Percentiles rank a stretch among this genome's conserved stretches.
phyloP scores from a whole-genome alignment of 2,329 filamentous ascomycete genomes.

The Pseudogymnoascus sp. region DNA sequence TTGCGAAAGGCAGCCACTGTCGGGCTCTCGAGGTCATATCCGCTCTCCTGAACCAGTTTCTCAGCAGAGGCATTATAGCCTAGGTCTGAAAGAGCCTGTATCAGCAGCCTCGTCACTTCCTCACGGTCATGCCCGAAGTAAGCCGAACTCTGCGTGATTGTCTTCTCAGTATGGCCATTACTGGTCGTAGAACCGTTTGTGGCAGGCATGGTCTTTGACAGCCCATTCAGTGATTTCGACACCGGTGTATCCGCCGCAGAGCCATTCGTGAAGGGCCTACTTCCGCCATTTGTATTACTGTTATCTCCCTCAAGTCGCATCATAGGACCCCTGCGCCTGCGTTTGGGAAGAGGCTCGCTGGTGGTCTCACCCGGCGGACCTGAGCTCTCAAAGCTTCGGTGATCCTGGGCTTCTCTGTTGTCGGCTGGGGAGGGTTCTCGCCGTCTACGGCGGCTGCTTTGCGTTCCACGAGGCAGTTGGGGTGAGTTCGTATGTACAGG shows the following conservation, averaged over 20 bases:
- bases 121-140: constrained; percentile 87
- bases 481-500: constrained; percentile 32
- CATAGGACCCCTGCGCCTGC: constrained; percentile 46
- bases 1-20: constrained; percentile 79
- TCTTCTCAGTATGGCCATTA: constrained; percentile 21
- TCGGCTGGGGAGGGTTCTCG: constrained; percentile 36
- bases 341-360: constrained; percentile 42
- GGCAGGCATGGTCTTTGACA: constrained; percentile 37
- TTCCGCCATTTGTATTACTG: constrained; percentile 46
- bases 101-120: constrained; percentile 85
- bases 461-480: constrained; percentile 25
- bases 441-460: constrained; percentile 49
- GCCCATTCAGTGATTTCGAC: constrained; percentile 39
- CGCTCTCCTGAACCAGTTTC: constrained; percentile 71
- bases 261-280: constrained; percentile 49
- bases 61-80: constrained; percentile 74
- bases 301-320: constrained; percentile 57
- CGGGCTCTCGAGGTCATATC: constrained; percentile 76
- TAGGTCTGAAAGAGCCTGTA: constrained; percentile 83
- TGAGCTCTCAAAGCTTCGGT: constrained; percentile 22
- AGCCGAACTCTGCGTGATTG: constrained; percentile 22
- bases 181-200: constrained; percentile 47
- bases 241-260: constrained; percentile 35
- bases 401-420: constrained; percentile 30
- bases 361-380: constrained; percentile 14